Base-by-base conservation (phyloP, 2,329 filamentous ascomycete genomes). In the Apiospora arundinis region DNA sequence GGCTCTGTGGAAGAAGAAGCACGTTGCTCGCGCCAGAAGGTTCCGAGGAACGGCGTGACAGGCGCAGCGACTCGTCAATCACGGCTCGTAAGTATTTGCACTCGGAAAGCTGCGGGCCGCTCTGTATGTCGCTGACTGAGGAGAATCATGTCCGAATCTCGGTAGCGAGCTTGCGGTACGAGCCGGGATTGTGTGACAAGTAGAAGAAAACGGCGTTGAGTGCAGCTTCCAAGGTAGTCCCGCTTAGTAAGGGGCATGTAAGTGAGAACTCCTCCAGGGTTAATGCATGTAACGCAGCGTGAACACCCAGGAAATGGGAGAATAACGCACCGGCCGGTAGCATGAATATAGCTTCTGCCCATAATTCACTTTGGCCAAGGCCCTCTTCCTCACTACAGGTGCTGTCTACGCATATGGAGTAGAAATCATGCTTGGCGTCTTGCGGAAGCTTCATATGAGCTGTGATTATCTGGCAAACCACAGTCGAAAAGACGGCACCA, bases 11-110 rank as follows among this genome's bases (percentile, higher is more conserved):
- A 25, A 16, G 23, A 14, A 16, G 23, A 14, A 16, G 48, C 23
- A 1, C 4, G 11, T 16, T 28, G 48, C 48, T 52, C 48, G 16
- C 72, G 73, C 72, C 70, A 73, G 5, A 72, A 65, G 1, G 69
- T n/a, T 9, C 68, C 45, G 0, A 66, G 40, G 2, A 69, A 37
- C 0, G 74, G 73, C 9, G 73, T 16, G 72, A 72, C 68, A 72
- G 56, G 45, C 70, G 56, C 16, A 72, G 37, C 1, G 70, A 40
- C 49, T 70, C 65, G 66, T 70, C 70, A 28, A 75, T 72, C 21
- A 67, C 56, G 16, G 74, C 73, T 3, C 74, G 72, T 8, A 73
- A 32, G 49, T 72, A 74, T 9, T 8, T 60, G 40, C 74, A 75
- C 0, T 68, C 66, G 18, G 60, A 21, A 9, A 75, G 70, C 21